Percentiles rank a stretch among this genome's conserved stretches.
These are phyloP conservation scores for Pelargonium australe DNA, from an alignment of 441 rosid species.

Conservation along the genomic window DNA sequence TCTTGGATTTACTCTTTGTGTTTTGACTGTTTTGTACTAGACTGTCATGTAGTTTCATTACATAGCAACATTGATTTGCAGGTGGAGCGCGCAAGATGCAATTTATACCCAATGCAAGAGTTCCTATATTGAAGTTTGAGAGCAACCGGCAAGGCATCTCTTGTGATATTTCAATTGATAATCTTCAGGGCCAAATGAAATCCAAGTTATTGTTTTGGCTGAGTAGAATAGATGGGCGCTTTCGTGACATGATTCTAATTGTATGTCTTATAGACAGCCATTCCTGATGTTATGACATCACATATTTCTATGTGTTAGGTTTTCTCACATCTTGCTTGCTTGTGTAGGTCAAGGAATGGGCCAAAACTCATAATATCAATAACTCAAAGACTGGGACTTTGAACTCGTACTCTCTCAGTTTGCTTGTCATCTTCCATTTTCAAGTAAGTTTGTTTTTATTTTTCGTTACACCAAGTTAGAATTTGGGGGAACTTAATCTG, in stretches of 20 bases:
- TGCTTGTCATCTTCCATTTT: conserved; percentile 86
- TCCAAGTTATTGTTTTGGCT: conserved; percentile 80
- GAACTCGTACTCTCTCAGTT: conserved; percentile 73
- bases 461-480: too few relatives aligned
- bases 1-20: neutral
- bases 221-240: conserved; percentile 69
- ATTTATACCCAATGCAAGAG: conserved; percentile 58
- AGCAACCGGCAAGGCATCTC: conserved; percentile 46
- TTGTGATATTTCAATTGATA: conserved; percentile 85
- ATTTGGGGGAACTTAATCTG: too few relatives aligned
- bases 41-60: neutral
- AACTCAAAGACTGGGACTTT: conserved; percentile 59
- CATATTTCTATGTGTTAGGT: conserved; percentile 13
- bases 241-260: conserved; percentile 72
- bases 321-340: conserved; percentile 11
- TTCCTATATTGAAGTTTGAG: conserved; percentile 79
- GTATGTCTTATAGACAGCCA: conserved; percentile 31
- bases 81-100: conserved; percentile 53
- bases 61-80: conserved; percentile 23
- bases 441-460: conserved; percentile 43
- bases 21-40: conserved; percentile 5
- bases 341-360: conserved; percentile 95
- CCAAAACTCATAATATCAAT: conserved; percentile 73
- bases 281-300: conserved; percentile 13
- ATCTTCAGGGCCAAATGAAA: conserved; percentile 64